Evolutionary conservation across 352 stramenopile species (phyloP), one percentile per base, ranked within the genome.

Genomic region (Peronospora destructor): DNA sequence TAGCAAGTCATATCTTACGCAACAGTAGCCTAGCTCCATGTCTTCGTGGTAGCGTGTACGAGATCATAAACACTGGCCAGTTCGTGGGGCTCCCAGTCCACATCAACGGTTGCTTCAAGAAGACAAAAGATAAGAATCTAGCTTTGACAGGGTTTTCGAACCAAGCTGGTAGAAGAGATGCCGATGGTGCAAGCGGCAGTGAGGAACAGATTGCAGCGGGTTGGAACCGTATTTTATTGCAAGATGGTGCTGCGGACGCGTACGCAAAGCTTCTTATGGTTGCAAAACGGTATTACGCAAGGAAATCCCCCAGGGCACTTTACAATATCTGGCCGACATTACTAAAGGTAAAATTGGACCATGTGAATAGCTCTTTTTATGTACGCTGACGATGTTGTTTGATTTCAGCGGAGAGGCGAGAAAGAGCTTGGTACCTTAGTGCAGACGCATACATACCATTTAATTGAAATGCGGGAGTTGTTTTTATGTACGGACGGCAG

Each of bases 61-160:
- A 83, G 13, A 76, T 76, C 48, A 58, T 84, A 16, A 56, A 76
- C 23, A 85, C 69, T 1, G 45, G 51, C 5, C 66, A 83, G 48
- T 26, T 55, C 7, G 70, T 74, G 14, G 76, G 75, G 0, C 46
- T 91, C 17, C 80, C 76, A 1, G 45, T 91, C 19, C 80, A 91
- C 28, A 68, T 91, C 35, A 87, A 87, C 55, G 80, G 74, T 1
- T 85, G 73, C 33, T 91, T 91, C 49, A 89, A 87, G 49, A 87
- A 74, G 19, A 56, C 76, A 12, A 73, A 66, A 36, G 64, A 84
- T 39, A 84, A 66, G 19, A 33, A 66, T 5, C 46, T 84, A 14
- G 36, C 61, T 1, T 43, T 84, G 12, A 56, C 29, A 25, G 41
- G 40, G 3, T 34, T 52, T 25, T 38, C 29, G 28, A 67, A 45